Conservation (phyloP, 2,329 filamentous ascomycete genomes). For the Penicillium sp. region DNA sequence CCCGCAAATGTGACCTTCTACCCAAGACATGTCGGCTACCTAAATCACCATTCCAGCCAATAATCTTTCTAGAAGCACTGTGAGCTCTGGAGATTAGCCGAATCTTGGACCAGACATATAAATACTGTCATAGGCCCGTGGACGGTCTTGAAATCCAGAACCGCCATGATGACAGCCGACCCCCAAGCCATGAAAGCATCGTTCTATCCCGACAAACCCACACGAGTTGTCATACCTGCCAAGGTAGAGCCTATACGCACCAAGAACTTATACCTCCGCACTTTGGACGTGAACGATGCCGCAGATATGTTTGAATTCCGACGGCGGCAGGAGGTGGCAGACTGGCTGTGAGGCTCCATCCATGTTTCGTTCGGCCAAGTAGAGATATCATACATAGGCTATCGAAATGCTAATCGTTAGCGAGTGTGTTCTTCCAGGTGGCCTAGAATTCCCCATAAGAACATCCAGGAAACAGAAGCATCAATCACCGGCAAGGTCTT, state of each 20-base stretch:
- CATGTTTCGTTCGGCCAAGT: not conserved
- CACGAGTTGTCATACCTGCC: slow-evolving; percentile 17
- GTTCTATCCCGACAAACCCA: slow-evolving; percentile 17
- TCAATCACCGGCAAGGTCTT: slow-evolving; percentile 18
- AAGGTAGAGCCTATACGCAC: slow-evolving; percentile 13
- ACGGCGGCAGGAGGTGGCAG: slow-evolving; percentile 28
- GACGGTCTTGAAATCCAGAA: too few relatives aligned
- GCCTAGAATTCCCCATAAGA: slow-evolving; percentile 15
- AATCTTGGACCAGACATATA: not conserved
- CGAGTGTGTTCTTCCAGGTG: slow-evolving; percentile 4
- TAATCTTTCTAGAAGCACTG: not conserved
- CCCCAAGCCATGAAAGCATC: slow-evolving; percentile 2
- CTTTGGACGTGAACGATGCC: slow-evolving; percentile 21
- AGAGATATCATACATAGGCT: too few relatives aligned
- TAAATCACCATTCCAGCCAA: not conserved
- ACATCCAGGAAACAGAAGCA: slow-evolving; percentile 20
- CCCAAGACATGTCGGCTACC: not conserved
- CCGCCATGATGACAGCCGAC: slow-evolving; percentile 1
- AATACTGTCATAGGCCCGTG: not conserved
- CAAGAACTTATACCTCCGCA: slow-evolving; percentile 24
- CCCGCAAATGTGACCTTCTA: not conserved
- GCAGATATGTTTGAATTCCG: slow-evolving; percentile 27
- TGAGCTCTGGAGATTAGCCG: not conserved
- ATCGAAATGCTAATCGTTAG: too few relatives aligned
- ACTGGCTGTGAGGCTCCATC: slow-evolving; percentile 28